Conservation (phyloP, 306 rosid species). For the Acacia confusa region DNA sequence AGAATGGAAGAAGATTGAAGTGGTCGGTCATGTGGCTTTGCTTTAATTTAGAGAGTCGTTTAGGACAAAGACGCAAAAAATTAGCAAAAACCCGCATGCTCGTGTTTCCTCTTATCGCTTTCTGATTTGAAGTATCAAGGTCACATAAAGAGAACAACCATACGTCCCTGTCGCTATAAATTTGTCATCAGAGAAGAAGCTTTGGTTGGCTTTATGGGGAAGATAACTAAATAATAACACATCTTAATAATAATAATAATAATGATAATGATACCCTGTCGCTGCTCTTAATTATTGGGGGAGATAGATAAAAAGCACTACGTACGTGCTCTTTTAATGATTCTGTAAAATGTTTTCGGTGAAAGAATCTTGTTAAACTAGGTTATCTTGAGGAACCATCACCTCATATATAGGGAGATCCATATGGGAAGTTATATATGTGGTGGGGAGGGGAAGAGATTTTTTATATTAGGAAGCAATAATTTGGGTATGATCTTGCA, state of each 20-base stretch:
- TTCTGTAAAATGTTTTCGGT: not conserved
- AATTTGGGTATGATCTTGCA: slow-evolving; percentile 31
- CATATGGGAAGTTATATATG: slow-evolving; percentile 16
- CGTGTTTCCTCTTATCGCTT: slow-evolving; percentile 41
- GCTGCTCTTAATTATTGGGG: not conserved
- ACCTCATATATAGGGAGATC: slow-evolving; percentile 17
- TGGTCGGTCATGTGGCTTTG: slow-evolving; percentile 49
- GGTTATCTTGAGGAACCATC: not conserved
- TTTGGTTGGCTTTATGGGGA: not conserved
- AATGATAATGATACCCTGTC: not conserved
- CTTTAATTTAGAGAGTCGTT: slow-evolving; percentile 33
- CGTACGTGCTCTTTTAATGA: not conserved
- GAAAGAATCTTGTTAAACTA: not conserved
- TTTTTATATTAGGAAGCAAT: slow-evolving; percentile 18
- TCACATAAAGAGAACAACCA: not conserved
- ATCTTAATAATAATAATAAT: too few species aligned
- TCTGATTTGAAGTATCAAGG: slow-evolving; percentile 37
- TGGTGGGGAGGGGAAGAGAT: slow-evolving; percentile 26
- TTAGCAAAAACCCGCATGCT: slow-evolving; percentile 35
- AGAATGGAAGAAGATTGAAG: slow-evolving; percentile 18
- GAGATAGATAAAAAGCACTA: not conserved
- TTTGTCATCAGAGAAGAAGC: not conserved
- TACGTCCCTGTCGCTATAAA: not conserved
- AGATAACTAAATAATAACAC: not conserved
- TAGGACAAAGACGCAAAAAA: slow-evolving; percentile 32